Base-by-base conservation (phyloP, 2,329 filamentous ascomycete genomes). In the Fusarium veterinarium region DNA sequence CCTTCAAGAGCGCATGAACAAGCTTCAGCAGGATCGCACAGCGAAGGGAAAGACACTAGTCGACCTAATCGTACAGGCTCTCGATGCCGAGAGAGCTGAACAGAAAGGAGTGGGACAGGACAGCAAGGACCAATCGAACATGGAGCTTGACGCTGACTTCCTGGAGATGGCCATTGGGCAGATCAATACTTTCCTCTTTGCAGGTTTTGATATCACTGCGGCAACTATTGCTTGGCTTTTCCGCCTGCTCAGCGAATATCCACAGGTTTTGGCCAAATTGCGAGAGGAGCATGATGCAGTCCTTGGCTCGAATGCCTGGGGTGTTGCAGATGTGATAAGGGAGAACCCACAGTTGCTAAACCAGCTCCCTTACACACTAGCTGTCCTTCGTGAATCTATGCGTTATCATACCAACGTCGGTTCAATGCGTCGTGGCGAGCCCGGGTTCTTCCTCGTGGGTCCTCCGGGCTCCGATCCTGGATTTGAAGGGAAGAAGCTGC, bases 181-280 rank as follows among this genome's bases (percentile, higher is more conserved):
- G 44, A 69, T 84, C 23, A 82, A 82, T 28, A 53, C 73, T 7
- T 83, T 84, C 60, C 73, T 84, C 13, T 81, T 83, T 30, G 82
- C 80, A 0, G 82, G 82, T 2, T 79, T 82, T 46, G 82, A 84
- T 46, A 83, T 80, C 6, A 83, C 81, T 1, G 78, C 80, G 0
- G 76, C 78, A 17, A 79, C 81, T 2, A 74, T 83, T 13, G 81
- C 78, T 46, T 83, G 79, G 64, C 76, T 82, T 68, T 71, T 76
- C 9, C 79, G 81, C 41, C 33, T 76, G 2, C 67, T 83, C 1
- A 75, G 78, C 23, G 75, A 79, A 28, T 52, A 83, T 49, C 80
- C 81, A 6, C 66, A 71, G 6, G 73, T 74, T 30, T 60, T 83
- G 31, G 76, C 67, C 2, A 79, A 76, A 45, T 16, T 84, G 5